Base-by-base conservation (phyloP, 225 moss, liverwort and hornwort species). In the Pseudoscleropodium purum region DNA sequence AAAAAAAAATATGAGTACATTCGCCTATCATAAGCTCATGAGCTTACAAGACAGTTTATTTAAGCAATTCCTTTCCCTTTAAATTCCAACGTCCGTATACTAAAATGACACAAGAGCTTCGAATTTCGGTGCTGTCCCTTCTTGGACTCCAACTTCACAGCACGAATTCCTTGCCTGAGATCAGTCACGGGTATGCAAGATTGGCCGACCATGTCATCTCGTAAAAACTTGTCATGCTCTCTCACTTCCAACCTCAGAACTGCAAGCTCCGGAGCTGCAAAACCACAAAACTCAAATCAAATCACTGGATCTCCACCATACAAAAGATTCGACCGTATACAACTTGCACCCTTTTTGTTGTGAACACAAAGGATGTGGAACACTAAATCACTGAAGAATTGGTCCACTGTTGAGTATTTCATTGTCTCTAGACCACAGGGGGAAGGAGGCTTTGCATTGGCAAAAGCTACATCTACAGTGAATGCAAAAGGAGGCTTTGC, bases 181-280 rank as follows among this genome's bases (percentile, higher is more conserved):
- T 92, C 85, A 45, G 52, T 77, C 36, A 99, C 93, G 57, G 94
- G 92, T 51, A 97, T 57, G 90, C 97, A 97, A 85, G 91, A 91
- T 92, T 99, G 99, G 86, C 99, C 99, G 37, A 96, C 99, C 93
- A 99, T 96, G 85, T 97, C 97, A 87, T 99, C 97, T 68, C 84
- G 92, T 66, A 92, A 15, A 60, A 95, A 67, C 41, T 68, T 90
- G 65, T 99, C 99, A 72, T 92, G 47, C 87, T 99, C 99, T 95
- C 95, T 92, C 10, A 96, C 96, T 93, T 99, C 99, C 78, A 99
- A 92, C 89, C 99, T 91, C 87, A 99, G 88, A 61, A 99, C 75
- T 26, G 99, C 99, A 62, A 99, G 91, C 73, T 99, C 99, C 84
- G 99, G 99, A 81, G 93, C 99, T 99, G 96, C 68, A 88, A 41